Evolutionary conservation across 192 early-diverging fungal genomes (phyloP).

Genomic region (Entomortierella parvispora): DNA sequence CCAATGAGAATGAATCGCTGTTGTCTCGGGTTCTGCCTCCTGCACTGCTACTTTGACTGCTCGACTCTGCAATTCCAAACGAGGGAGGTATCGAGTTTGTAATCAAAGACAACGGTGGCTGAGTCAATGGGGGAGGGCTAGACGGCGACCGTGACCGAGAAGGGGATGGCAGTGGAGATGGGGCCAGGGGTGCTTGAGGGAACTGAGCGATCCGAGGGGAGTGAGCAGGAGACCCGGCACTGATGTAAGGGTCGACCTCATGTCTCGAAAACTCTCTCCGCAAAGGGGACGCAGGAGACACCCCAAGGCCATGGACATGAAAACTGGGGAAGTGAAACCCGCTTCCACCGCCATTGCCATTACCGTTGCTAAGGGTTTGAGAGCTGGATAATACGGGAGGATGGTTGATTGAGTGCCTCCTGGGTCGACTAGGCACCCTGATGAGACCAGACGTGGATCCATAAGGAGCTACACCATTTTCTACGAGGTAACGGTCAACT

Average conservation of each 20-base stretch:
- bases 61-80: background rate
- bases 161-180: background rate
- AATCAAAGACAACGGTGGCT: too few species aligned
- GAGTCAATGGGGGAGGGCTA: too few species aligned
- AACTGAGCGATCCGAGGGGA: too few species aligned
- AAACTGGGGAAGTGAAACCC: background rate
- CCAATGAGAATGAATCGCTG: constrained; percentile 17
- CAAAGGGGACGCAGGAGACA: constrained; percentile 18
- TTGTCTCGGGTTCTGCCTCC: background rate
- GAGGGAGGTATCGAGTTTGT: too few species aligned
- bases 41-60: background rate
- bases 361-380: background rate
- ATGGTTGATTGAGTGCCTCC: constrained; percentile 36
- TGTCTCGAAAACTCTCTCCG: constrained; percentile 19
- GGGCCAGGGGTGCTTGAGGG: background rate
- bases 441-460: background rate
- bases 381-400: constrained; percentile 5
- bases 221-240: background rate
- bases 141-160: background rate
- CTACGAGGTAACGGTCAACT: background rate
- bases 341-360: too few species aligned
- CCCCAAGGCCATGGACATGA: constrained; percentile 7
- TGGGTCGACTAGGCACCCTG: background rate
- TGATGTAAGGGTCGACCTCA: background rate
- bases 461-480: background rate